phyloP scores from a whole-genome alignment of 176 grass and related monocot genomes.

The Eremochloa ophiuroides region DNA sequence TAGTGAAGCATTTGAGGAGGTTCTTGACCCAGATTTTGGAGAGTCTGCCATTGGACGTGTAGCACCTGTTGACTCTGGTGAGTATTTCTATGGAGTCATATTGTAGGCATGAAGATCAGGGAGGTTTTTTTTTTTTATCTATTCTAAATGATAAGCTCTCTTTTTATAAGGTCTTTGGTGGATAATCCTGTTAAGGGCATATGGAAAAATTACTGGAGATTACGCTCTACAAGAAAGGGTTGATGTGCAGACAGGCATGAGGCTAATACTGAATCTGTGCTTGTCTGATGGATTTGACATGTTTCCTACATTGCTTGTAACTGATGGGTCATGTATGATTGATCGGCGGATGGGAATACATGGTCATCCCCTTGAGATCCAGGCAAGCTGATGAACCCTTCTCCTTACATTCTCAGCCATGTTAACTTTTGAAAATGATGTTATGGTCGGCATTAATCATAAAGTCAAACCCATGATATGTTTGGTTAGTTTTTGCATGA shows the following conservation, averaged over 20 bases:
- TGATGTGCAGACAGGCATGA: slow-evolving; percentile 95
- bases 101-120: not conserved
- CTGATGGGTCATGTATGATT: slow-evolving; percentile 99
- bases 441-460: not conserved
- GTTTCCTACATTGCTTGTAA: slow-evolving; percentile 90
- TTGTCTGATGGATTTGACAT: slow-evolving; percentile 98
- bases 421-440: not conserved
- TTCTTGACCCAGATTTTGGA: slow-evolving; percentile 95
- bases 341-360: slow-evolving; percentile 97
- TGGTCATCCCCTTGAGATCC: slow-evolving; percentile 98
- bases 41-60: slow-evolving; percentile 96
- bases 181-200: slow-evolving; percentile 88
- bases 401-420: not conserved
- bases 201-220: slow-evolving; percentile 96
- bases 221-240: slow-evolving; percentile 88
- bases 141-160: slow-evolving; percentile 2
- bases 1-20: slow-evolving; percentile 91
- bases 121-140: not conserved
- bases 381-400: slow-evolving; percentile 44
- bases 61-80: slow-evolving; percentile 95
- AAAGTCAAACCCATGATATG: not conserved
- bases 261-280: slow-evolving; percentile 83
- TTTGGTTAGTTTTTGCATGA: not conserved
- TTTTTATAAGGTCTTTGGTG: slow-evolving; percentile 82
- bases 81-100: slow-evolving; percentile 14